Evolutionary conservation across 495 filamentous ascomycete genomes (phyloP), one percentile per base, ranked within the genome.

Genomic region (Aspergillus coremiiformis): DNA sequence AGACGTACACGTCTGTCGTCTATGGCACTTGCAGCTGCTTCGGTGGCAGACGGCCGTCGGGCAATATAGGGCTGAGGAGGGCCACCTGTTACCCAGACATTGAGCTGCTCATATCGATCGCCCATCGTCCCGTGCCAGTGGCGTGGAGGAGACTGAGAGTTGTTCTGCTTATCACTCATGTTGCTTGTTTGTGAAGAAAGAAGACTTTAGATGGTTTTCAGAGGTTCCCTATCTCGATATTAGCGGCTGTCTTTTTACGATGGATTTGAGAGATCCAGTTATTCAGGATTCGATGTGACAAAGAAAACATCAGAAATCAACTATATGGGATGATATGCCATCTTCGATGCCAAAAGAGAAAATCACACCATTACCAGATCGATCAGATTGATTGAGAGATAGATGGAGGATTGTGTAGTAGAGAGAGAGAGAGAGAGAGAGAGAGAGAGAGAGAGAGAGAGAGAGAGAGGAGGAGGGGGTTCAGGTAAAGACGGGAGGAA

Each of bases 71-170:
- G 52, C n/a, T 41, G 50, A 11, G 66, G 59, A 15, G 63, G 54
- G 20, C 71, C 73, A 32, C 73, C 73, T 19, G 54, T 52, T 53
- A 68, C 64, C 73, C 71, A 76, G 56, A 68, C 67, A 49, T 73
- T 76, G 27, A 52, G 62, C 47, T 74, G 72, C 46, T 76, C 70
- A 49, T 74, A 43, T 44, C 73, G 67, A 46, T 71, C 54, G 23
- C 71, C 73, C 21, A 64, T 7, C n/a, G 1, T 53, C 26, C 71
- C 73, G 54, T 73, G 66, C 71, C 71, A 74, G 58, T 74, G 62
- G 49, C 70, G n/a, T n/a, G n/a, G 61, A 30, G 58, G 60, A 29
- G 55, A 49, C 12, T 46, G 48, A 22, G 59, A 59, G 27, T 60
- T 58, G 29, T 56, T 41, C 24, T 59, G 47, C 47, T 65, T 52